Percentiles rank a stretch among this genome's conserved stretches.
phyloP scores from a whole-genome alignment of 345 rosid genomes.

The Hibiscus trionum region DNA sequence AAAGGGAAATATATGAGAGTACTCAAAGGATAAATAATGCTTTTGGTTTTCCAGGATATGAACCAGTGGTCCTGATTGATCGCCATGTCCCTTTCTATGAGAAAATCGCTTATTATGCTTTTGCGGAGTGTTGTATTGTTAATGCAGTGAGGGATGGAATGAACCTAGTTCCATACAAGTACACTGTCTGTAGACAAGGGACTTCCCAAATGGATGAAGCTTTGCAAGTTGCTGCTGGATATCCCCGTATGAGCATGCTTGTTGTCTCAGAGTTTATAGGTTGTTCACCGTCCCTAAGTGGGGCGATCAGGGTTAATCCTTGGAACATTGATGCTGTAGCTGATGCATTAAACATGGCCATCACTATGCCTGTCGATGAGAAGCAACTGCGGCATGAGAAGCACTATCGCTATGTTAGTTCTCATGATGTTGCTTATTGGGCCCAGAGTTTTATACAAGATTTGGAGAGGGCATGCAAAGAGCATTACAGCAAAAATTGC shows the following conservation, averaged over 20 bases:
- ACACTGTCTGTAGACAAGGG: slow-evolving; percentile 24
- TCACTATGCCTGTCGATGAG: slow-evolving; percentile 18
- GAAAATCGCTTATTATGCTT: neutral
- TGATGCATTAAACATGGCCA: slow-evolving; percentile 32
- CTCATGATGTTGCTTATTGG: slow-evolving; percentile 44
- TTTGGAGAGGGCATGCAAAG: slow-evolving; percentile 32
- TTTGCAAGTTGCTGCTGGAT: neutral
- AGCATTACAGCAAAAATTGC: slow-evolving; percentile 27
- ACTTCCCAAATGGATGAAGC: neutral
- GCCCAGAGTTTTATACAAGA: slow-evolving; percentile 34
- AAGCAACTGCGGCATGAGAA: slow-evolving; percentile 36
- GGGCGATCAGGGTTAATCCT: slow-evolving; percentile 39
- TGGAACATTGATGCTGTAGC: slow-evolving; percentile 40
- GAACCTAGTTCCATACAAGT: neutral
- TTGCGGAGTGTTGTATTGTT: neutral
- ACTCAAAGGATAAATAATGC: slow-evolving; percentile 24
- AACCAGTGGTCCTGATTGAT: neutral
- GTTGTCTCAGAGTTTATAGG: slow-evolving; percentile 41
- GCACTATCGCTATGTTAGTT: slow-evolving; percentile 31
- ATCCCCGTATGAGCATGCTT: slow-evolving; percentile 2
- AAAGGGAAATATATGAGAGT: slow-evolving; percentile 21
- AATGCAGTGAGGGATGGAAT: neutral
- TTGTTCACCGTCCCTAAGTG: slow-evolving; percentile 39
- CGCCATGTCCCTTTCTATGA: neutral
- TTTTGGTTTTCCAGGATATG: slow-evolving; percentile 23